Percentiles rank a stretch among this genome's conserved stretches.
These are phyloP conservation scores for Hyaloscypha hepaticicola DNA, from an alignment of 495 filamentous ascomycete species.

Conservation along the genomic window DNA sequence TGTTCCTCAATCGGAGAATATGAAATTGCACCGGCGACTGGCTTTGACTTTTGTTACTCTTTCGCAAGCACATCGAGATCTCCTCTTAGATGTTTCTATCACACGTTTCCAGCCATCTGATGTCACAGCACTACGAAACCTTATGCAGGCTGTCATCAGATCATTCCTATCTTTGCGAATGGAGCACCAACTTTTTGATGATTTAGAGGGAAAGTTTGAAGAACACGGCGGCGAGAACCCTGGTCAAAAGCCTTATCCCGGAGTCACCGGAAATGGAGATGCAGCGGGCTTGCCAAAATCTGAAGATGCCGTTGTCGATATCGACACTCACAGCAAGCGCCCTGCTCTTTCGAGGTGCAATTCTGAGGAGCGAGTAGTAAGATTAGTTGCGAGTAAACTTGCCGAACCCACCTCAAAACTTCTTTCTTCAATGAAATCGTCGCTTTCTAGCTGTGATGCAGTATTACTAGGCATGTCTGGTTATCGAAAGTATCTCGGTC, in stretches of 20 bases:
- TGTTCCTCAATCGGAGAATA: slow-evolving; percentile 40
- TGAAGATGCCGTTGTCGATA: slow-evolving; percentile 37
- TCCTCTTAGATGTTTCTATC: slow-evolving; percentile 52
- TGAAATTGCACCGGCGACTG: slow-evolving; percentile 39
- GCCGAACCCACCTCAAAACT: slow-evolving; percentile 45
- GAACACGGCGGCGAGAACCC: slow-evolving; percentile 1
- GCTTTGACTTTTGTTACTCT: slow-evolving; percentile 51
- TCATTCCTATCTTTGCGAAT: slow-evolving; percentile 45
- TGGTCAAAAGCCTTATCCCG: neutral
- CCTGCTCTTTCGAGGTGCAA: slow-evolving; percentile 5
- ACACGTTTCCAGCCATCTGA: slow-evolving; percentile 50
- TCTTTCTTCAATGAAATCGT: slow-evolving; percentile 44
- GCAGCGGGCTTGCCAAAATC: neutral
- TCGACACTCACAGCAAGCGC: slow-evolving; percentile 30
- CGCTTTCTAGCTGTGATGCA: slow-evolving; percentile 44
- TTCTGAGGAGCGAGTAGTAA: slow-evolving; percentile 29
- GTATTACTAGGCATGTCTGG: slow-evolving; percentile 50
- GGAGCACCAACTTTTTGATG: slow-evolving; percentile 42
- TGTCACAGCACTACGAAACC: slow-evolving; percentile 46
- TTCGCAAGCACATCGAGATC: slow-evolving; percentile 54
- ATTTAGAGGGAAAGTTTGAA: slow-evolving; percentile 4
- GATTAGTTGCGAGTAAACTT: slow-evolving; percentile 42
- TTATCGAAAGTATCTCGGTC: slow-evolving; percentile 41
- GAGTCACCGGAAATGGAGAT: neutral
- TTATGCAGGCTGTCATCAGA: slow-evolving; percentile 52